These are phyloP conservation scores for Trichoderma guizhouense DNA, from an alignment of 2,329 filamentous ascomycete genomes.

Conservation along the genomic window DNA sequence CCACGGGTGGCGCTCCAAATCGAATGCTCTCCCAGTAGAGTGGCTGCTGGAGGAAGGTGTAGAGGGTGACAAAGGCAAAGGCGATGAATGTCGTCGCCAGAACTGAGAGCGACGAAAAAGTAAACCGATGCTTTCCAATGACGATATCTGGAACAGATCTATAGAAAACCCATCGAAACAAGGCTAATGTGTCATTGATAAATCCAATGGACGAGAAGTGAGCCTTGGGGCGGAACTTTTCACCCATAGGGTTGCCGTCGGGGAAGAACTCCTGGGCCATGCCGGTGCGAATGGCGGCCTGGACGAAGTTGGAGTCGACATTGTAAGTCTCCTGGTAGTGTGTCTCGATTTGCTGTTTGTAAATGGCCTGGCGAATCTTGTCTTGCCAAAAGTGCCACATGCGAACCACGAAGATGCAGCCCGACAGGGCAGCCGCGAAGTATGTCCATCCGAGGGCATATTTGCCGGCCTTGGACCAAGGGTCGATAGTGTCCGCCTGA, in stretches of 20 bases:
- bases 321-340: constrained; percentile 56
- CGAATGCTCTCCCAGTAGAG: constrained; percentile 85
- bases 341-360: constrained; percentile 75
- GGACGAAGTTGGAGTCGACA: constrained; percentile 46
- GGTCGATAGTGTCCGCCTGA: constrained; percentile 66
- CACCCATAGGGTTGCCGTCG: constrained; percentile 55
- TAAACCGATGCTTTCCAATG: constrained; percentile 64
- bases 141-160: constrained; percentile 74
- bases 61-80: constrained; percentile 70
- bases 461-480: constrained; percentile 78
- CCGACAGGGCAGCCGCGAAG: constrained; percentile 72
- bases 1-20: constrained; percentile 83
- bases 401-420: constrained; percentile 64
- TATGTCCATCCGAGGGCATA: constrained; percentile 88
- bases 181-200: constrained; percentile 75
- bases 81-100: constrained; percentile 65
- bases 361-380: constrained; percentile 83
- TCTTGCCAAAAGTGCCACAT: constrained; percentile 90
- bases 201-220: constrained; percentile 70
- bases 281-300: constrained; percentile 46
- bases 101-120: constrained; percentile 77
- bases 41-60: constrained; percentile 83
- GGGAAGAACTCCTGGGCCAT: constrained; percentile 71
- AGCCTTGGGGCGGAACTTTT: constrained; percentile 62
- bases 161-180: constrained; percentile 87